Base-by-base conservation (phyloP, 257 asterid species). In the Asclepias syriaca region DNA sequence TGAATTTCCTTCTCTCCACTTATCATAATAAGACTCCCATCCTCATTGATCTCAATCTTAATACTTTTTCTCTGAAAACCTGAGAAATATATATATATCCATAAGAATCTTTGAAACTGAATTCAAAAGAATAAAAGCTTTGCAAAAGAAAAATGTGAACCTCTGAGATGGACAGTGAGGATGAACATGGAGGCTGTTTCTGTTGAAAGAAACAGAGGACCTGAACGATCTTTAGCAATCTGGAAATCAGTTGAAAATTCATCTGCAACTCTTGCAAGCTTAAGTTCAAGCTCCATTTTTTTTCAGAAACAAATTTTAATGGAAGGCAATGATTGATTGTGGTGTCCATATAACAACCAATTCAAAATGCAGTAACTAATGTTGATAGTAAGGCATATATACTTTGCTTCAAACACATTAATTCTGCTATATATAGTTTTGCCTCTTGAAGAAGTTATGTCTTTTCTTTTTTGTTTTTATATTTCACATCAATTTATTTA, bases 91-190 rank as follows among this genome's bases (percentile, higher is more conserved):
- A 49, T 40, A 18, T 46, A 69, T 49, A 51, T 8, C 19, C 57
- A 10, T 5, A 27, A 49, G 65, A 75, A 69, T 27, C 66, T 22
- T 24, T 19, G 73, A 46, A 8, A 34, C 10, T 1, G 21, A 74
- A 4, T 12, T 12, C 6, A 37, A 14, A 27, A 4, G 5, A 3
- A 18, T 16, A 9, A 34, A 60, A 50, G 4, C 27, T 9, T 29
- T 29, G 3, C 34, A 43, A 68, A 40, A 1, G 18, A 65, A 68
- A 29, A 51, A 6, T 9, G 15, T 11, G 7, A 73, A 93, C 98
- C 96, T 86, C 73, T 84, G 75, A 89, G 90, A 84, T 84, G 89
- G 80, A 89, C 88, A 15, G 88, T 86, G 82, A 91, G 96, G 80
- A 84, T 53, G 70, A 91, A 91, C 87, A 81, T 19, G 43, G 84